Conservation (phyloP, 2,329 filamentous ascomycete genomes). For the Diaporthe batatas region DNA sequence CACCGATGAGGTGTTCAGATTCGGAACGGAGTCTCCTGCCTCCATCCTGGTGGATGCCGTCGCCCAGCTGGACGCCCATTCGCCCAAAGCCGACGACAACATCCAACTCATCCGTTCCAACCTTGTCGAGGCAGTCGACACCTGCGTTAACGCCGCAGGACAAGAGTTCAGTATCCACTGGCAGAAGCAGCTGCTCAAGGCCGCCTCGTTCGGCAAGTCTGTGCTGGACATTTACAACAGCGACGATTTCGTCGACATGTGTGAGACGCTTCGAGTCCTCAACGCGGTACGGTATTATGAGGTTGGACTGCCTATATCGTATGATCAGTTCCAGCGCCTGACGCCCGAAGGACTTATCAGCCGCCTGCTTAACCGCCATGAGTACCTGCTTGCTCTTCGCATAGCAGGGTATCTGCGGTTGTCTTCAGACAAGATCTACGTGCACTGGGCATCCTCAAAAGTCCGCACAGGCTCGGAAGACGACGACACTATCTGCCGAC, state of each 20-base stretch:
- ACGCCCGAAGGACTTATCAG: slow-evolving; percentile 90
- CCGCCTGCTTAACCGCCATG: slow-evolving; percentile 87
- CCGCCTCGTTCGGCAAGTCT: slow-evolving; percentile 97
- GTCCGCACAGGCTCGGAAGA: slow-evolving; percentile 87
- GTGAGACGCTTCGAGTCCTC: slow-evolving; percentile 90
- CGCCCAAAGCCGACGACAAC: slow-evolving; percentile 96
- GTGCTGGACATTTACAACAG: slow-evolving; percentile 97
- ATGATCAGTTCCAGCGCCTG: slow-evolving; percentile 92
- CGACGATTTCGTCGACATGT: slow-evolving; percentile 99
- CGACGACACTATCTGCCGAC: slow-evolving; percentile 86
- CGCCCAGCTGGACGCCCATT: slow-evolving; percentile 90
- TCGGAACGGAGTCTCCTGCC: slow-evolving; percentile 88
- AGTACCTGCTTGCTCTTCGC: slow-evolving; percentile 90
- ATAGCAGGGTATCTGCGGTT: slow-evolving; percentile 89
- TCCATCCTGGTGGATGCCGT: slow-evolving; percentile 95
- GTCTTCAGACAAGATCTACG: slow-evolving; percentile 90
- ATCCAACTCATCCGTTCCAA: slow-evolving; percentile 93
- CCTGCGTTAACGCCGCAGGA: slow-evolving; percentile 92
- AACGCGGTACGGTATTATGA: slow-evolving; percentile 95
- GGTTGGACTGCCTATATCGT: slow-evolving; percentile 89
- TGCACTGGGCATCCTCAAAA: slow-evolving; percentile 97
- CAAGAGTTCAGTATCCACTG: slow-evolving; percentile 91
- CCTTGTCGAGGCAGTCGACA: slow-evolving; percentile 92
- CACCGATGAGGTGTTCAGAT: slow-evolving; percentile 88
- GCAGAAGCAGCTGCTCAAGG: slow-evolving; percentile 97